These are phyloP conservation scores for Mortierella sp. DNA, from an alignment of 371 early-diverging fungal species.

Conservation along the genomic window DNA sequence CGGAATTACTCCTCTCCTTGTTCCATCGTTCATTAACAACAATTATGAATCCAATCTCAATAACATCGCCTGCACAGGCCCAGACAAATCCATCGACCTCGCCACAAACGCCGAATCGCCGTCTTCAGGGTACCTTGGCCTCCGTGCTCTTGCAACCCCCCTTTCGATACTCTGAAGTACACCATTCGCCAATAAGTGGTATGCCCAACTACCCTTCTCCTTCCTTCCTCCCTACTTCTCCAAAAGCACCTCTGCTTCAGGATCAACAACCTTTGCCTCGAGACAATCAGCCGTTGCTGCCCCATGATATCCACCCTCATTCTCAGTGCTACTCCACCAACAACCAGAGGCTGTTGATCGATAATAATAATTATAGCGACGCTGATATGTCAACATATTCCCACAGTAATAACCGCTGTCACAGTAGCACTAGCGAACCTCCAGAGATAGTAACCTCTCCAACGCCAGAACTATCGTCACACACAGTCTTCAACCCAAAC, in stretches of 20 bases:
- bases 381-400: not conserved
- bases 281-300: not conserved
- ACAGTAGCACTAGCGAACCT: not conserved
- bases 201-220: constrained; percentile 12
- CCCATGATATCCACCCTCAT: not conserved
- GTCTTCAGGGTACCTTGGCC: constrained; percentile 2
- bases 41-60: not conserved
- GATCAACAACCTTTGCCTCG: not conserved
- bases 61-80: not conserved
- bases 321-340: not conserved
- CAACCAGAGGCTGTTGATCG: not conserved
- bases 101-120: constrained; percentile 1
- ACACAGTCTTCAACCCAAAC: not conserved
- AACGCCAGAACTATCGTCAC: not conserved
- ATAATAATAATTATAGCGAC: not conserved
- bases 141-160: constrained; percentile 18
- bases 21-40: not conserved
- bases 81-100: not conserved
- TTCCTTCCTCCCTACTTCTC: not conserved
- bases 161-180: constrained; percentile 15
- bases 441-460: not conserved
- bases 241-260: not conserved
- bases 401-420: not conserved
- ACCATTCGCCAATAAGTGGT: constrained; percentile 13
- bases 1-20: not conserved